Base-by-base conservation (phyloP, 2,329 filamentous ascomycete species). In the Lasiodiplodia gonubiensis region DNA sequence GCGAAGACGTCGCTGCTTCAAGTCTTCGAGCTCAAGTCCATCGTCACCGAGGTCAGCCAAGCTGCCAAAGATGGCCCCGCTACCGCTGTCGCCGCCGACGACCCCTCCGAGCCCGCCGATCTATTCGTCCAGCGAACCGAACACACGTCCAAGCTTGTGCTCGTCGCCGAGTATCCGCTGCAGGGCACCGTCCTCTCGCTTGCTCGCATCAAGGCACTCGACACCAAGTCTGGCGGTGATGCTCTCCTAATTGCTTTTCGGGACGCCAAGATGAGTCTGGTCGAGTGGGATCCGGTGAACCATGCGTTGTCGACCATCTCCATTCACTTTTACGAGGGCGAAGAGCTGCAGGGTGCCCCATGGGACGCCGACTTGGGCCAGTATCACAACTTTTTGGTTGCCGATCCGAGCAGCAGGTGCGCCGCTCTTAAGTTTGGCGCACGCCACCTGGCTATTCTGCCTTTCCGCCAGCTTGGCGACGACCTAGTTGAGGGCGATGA, bases 311-410 rank as follows among this genome's bases (percentile, higher is more conserved):
- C 90, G 73, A 98, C 94, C 64, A 88, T 95, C 70, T 98, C 94
- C 63, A 94, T 99, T 74, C 95, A 99, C 82, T 98, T 94, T 84
- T 99, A 98, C 81, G 95, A 99, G 79, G 92, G 95, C 77, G 94
- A 97, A 75, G 94, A 97, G 76, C 84, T 94, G 69, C 88, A 91
- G 71, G 89, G 90, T 64, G 91, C 88, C 70, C 94, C 94, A 0
- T 97, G 93, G 90, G 89, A 91, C 61, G 86, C 90, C 64, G 87
- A 90, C 66, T 82, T 96, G 74, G 88, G 88, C 76, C 88, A 91
- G 70, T 93, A 90, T 76, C 86, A 89, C 78, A 97, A 91, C 78
- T 91, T 92, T 73, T 83, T 99, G 74, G 91, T 90, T 60, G 92
- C 94, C 68, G 95, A 99, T 75, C 94, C 95, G 2, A 91, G 90